Evolutionary conservation across 257 asterid species (phyloP), one percentile per base, ranked within the genome.

Genomic region (Cynanchum wilfordii): DNA sequence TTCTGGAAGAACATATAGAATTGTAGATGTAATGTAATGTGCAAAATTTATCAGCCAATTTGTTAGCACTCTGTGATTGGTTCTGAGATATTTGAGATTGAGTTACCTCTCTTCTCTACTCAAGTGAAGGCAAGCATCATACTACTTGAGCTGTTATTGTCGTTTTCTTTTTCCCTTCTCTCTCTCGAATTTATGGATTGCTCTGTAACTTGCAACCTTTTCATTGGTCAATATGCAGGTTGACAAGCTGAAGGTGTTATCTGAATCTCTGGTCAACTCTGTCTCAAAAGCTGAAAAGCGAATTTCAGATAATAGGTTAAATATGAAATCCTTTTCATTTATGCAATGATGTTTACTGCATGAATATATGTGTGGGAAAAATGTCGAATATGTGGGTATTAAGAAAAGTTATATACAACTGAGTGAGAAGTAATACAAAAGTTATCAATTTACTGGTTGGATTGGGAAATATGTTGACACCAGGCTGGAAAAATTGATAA

Each of bases 251-350:
- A 91, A 86, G 85, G 81, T 91, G 75, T 79, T 94, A 81, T 82
- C 90, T 71, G 97, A 91, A 82, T 94, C 99, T 73, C 96, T 94
- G 63, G 86, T 91, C 66, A 86, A 91, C 86, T 94, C 99, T 73
- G 85, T 85, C 69, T 71, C 82, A 45, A 88, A 88, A 83, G 89
- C 95, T 40, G 96, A 90, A 83, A 88, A 79, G 62, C 93, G 95
- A 75, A 84, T 91, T 75, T 85, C 88, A 55, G 97, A 94, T 47
- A 84, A 83, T 75, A 94, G 97, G 99, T 91, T 60, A 75, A 72
- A 59, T 75, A 24, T 76, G 69, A 47, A 64, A 20, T 36, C 40
- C 54, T 84, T 68, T 68, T 54, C 38, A 38, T n/a, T 47, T 66
- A 44, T 33, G 42, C 55, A 17, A 60, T 44, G 27, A 64, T 42